Evolutionary conservation across 2,329 filamentous ascomycete species (phyloP).

Genomic region (Xylariomycetidae sp.): DNA sequence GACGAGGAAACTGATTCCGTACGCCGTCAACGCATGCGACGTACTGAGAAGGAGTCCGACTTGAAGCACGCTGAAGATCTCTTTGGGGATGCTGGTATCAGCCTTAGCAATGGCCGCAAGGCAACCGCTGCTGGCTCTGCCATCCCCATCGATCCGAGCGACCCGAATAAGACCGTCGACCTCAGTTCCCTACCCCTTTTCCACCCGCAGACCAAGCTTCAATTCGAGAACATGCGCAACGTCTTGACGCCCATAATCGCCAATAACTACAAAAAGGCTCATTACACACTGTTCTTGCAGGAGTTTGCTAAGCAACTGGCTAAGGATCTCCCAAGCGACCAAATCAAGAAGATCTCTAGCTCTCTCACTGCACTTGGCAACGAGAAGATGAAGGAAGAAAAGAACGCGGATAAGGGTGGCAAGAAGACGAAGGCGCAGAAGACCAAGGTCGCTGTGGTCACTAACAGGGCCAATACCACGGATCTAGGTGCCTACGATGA

Average conservation of each 20-base stretch:
- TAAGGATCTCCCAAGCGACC: slow-evolving; percentile 82
- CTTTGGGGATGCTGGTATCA: slow-evolving; percentile 68
- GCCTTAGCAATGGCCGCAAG: slow-evolving; percentile 59
- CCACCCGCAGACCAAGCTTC: slow-evolving; percentile 79
- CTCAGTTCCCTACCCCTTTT: slow-evolving; percentile 77
- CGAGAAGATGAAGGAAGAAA: slow-evolving; percentile 99
- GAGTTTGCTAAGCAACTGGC: slow-evolving; percentile 85
- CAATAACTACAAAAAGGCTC: slow-evolving; percentile 76
- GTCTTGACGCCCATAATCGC: slow-evolving; percentile 74
- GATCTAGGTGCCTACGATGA: slow-evolving; percentile 80
- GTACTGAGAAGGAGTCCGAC: slow-evolving; percentile 82
- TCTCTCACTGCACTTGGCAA: slow-evolving; percentile 85
- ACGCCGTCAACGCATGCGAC: slow-evolving; percentile 68
- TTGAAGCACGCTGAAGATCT: slow-evolving; percentile 87
- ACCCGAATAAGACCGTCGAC: slow-evolving; percentile 77
- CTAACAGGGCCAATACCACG: slow-evolving; percentile 53
- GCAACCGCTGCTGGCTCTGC: slow-evolving; percentile 58
- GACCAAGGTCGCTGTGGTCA: slow-evolving; percentile 81
- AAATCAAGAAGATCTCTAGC: slow-evolving; percentile 95
- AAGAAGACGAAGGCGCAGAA: slow-evolving; percentile 98
- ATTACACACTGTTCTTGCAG: slow-evolving; percentile 85
- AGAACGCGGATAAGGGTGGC: slow-evolving; percentile 83
- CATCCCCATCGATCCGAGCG: slow-evolving; percentile 65
- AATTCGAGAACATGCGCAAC: slow-evolving; percentile 77
- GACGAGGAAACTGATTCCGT: slow-evolving; percentile 71